Percentiles rank a stretch among this genome's conserved stretches.
Conservation (phyloP, 2,329 filamentous ascomycete genomes). For the Akanthomyces uredinophilus region DNA sequence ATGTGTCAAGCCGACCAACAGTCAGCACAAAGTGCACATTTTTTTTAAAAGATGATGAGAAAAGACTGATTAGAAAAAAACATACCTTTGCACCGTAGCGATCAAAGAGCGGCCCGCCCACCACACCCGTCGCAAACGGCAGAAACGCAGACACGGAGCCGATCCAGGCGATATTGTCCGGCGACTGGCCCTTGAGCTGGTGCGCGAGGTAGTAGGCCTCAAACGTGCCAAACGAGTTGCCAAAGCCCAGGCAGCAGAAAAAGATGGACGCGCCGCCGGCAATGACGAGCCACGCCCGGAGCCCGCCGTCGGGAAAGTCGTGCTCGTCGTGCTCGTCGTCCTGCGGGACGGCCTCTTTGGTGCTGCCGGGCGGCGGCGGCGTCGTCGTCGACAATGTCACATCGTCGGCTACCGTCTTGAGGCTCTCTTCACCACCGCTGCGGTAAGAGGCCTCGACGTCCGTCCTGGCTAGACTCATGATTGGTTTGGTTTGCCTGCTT, state of each 20-base stretch:
- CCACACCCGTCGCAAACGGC: constrained; percentile 20
- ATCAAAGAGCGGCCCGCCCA: constrained; percentile 20
- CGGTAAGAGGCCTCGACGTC: background rate
- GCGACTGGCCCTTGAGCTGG: constrained; percentile 19
- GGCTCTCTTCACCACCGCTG: background rate
- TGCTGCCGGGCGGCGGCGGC: background rate
- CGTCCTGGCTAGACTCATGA: background rate
- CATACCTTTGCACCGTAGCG: constrained; percentile 19
- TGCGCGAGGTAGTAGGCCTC: constrained; percentile 24
- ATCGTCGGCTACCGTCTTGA: background rate
- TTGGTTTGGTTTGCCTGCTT: background rate
- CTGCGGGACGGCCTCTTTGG: background rate
- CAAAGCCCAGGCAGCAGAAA: constrained; percentile 25
- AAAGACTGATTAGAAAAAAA: background rate
- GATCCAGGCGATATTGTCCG: constrained; percentile 26
- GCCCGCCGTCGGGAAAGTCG: constrained; percentile 13
- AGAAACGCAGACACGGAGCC: constrained; percentile 23
- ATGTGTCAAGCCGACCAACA: too few relatives aligned
- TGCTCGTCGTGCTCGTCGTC: background rate
- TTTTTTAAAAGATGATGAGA: background rate
- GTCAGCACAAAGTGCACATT: too few relatives aligned
- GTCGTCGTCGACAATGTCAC: background rate
- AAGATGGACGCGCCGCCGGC: constrained; percentile 19
- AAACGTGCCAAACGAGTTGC: constrained; percentile 25
- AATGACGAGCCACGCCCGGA: constrained; percentile 19